These are phyloP conservation scores for Aureobasidium mangrovei DNA, from an alignment of 2,329 filamentous ascomycete species.

Conservation along the genomic window DNA sequence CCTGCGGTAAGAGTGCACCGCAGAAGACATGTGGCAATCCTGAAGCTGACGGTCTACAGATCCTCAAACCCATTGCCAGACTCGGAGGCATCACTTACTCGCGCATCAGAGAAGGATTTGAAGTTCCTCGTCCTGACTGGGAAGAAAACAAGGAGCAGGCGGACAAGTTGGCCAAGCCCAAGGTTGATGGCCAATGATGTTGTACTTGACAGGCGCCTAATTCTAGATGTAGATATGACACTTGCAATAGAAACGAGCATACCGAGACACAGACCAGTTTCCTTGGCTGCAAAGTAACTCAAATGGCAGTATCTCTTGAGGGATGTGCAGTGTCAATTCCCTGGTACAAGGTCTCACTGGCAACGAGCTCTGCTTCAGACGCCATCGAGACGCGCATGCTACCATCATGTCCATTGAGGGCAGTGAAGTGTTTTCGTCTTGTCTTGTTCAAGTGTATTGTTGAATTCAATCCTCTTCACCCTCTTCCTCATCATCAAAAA, in stretches of 20 bases:
- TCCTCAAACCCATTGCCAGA: constrained; percentile 67
- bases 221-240: neutral
- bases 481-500: constrained; percentile 50
- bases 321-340: too few relatives aligned
- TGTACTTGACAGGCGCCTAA: too few relatives aligned
- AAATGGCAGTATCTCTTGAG: neutral
- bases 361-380: too few relatives aligned
- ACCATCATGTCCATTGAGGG: too few relatives aligned
- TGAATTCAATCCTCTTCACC: constrained; percentile 12
- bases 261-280: neutral
- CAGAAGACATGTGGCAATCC: too few relatives aligned
- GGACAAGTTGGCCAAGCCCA: constrained; percentile 42
- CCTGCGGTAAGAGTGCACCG: constrained; percentile 44
- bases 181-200: constrained; percentile 32
- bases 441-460: too few relatives aligned
- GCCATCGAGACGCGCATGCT: too few relatives aligned
- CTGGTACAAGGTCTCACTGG: too few relatives aligned
- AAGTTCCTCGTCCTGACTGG: constrained; percentile 55
- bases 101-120: constrained; percentile 58
- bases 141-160: constrained; percentile 45
- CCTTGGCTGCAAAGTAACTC: neutral
- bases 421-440: too few relatives aligned
- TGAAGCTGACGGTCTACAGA: constrained; percentile 27
- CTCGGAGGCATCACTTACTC: constrained; percentile 83
- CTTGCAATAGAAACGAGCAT: neutral